Base-by-base conservation (phyloP, 1,284 basidiomycete species). In the Inonotus hispidus region DNA sequence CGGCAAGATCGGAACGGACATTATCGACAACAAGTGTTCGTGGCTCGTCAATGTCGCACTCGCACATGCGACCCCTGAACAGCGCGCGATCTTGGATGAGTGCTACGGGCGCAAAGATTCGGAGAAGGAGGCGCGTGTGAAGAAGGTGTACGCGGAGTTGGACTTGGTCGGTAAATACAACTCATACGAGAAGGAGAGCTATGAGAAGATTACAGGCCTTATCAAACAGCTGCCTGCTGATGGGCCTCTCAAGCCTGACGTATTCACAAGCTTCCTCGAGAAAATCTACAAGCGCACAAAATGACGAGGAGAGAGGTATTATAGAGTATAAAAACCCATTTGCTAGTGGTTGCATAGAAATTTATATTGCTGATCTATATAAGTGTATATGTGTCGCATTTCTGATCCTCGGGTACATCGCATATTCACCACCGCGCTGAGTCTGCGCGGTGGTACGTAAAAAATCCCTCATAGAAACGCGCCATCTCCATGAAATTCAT, bases 11-110 rank as follows among this genome's bases (percentile, higher is more conserved):
- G 97, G 96, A 35, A 98, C 96, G 21, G 97, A 99, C 74, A 99
- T 99, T 70, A 75, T 97, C 61, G 96, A 99, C 77, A 98, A 98
- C 85, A 99, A 99, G 78, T 99, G 97, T 78, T 92, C 91, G 45
- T 99, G 96, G 97, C 90, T 90, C 71, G 81, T 99, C 75, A 98
- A 98, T 76, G 87, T 87, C 19, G 96, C 95, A 35, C 82, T 99
- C 63, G 77, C 80, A 16, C 69, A 79, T 54, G 84, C 80, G 2
- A 77, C 74, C 1, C 75, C 81, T 0, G 77, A 70, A 71, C 93
- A 82, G 80, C 84, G 76, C 45, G 71, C 71, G 46, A 69, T 85
- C 66, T 83, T 81, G 37, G 83, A 95, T 67, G 85, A 82, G 45
- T 93, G 95, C 76, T 99, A 99, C 72, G 96, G 96, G 5, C 79